Evolutionary conservation across 225 moss, liverwort and hornwort genomes (phyloP), one percentile per base, ranked within the genome.

Genomic region (Pseudoscleropodium purum): DNA sequence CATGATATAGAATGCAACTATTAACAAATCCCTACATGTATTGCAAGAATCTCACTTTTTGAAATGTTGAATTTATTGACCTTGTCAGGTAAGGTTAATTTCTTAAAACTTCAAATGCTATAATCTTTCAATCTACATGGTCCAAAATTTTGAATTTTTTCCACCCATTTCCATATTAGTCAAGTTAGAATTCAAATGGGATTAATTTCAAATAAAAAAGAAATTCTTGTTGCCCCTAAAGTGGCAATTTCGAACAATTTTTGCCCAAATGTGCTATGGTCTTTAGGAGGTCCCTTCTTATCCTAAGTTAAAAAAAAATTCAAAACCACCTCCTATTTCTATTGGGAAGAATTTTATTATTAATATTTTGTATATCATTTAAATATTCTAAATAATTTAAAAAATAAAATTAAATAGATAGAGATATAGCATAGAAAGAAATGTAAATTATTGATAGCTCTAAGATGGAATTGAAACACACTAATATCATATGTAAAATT

Each of bases 31-130:
- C 56, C 56, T 2, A 47, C 3, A 10, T 18, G 0, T 4, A 30
- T 1, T 29, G 0, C 7, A 31, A 19, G 17, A 74, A 47, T 49
- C 7, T 47, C 49, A 47, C 4, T 31, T 4, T 33, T 45, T 1
- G 20, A 49, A 7, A 33, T 4, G 0, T 75, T 49, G 7, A 49
- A 4, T 75, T 49, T 33, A 0, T 31, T 49, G 23, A 33, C 3
- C 11, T 0, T 17, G 5, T 49, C 0, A 0, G 1, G 0, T 2
- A 75, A 47, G 47, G 9, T 43, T 0, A 15, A 3, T 19, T 26
- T 26, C 10, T 47, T 8, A 47, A 47, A 39, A 41, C 10, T 74
- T 74, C 18, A 43, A 29, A 45, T 45, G 45, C 15, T 30, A 18
- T 30, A 18, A 18, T 74, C 47, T n/a, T 47, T 47, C 6, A 18